Percentiles rank a stretch among this genome's conserved stretches.
These are phyloP conservation scores for Wallacemonas sp. DNA, from an alignment of 208 protist genomes.

Conservation along the genomic window DNA sequence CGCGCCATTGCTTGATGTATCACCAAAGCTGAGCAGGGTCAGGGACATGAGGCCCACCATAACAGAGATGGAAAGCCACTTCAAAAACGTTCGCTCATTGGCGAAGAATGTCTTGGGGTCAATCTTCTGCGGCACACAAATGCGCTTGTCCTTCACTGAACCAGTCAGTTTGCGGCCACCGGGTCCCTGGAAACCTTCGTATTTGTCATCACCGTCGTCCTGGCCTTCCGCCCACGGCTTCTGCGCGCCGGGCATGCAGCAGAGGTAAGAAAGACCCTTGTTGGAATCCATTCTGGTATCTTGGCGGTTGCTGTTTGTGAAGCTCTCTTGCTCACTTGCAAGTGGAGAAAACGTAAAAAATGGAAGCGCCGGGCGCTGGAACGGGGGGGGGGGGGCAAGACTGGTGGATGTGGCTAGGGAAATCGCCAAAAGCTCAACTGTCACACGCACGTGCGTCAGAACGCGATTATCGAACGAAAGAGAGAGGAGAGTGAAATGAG, in stretches of 20 bases:
- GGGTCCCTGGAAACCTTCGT: conserved; percentile 67
- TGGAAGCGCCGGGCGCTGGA: too few species aligned
- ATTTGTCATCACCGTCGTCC: conserved; percentile 86
- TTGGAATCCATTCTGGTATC: conserved; percentile 17
- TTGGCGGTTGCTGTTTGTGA: neutral
- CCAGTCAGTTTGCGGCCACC: conserved; percentile 74
- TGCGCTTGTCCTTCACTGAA: conserved; percentile 83
- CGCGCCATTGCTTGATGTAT: conserved; percentile 71
- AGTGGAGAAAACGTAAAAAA: too few species aligned
- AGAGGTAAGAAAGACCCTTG: conserved; percentile 65
- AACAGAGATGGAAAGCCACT: conserved; percentile 91
- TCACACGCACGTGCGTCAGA: too few species aligned
- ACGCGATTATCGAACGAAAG: too few species aligned
- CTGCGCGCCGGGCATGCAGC: conserved; percentile 54
- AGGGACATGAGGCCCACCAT: conserved; percentile 89
- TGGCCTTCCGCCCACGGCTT: conserved; percentile 88
- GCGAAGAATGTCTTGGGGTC: conserved; percentile 93
- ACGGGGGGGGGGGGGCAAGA: too few species aligned
- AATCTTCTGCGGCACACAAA: conserved; percentile 91
- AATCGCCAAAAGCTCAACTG: too few species aligned
- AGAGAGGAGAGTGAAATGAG: too few species aligned
- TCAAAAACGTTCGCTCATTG: conserved; percentile 92
- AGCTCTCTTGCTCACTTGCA: too few species aligned
- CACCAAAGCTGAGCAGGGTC: conserved; percentile 83
- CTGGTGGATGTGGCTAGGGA: too few species aligned